Evolutionary conservation across 106 monocot genomes (phyloP).

Genomic region (Acorus calamus): DNA sequence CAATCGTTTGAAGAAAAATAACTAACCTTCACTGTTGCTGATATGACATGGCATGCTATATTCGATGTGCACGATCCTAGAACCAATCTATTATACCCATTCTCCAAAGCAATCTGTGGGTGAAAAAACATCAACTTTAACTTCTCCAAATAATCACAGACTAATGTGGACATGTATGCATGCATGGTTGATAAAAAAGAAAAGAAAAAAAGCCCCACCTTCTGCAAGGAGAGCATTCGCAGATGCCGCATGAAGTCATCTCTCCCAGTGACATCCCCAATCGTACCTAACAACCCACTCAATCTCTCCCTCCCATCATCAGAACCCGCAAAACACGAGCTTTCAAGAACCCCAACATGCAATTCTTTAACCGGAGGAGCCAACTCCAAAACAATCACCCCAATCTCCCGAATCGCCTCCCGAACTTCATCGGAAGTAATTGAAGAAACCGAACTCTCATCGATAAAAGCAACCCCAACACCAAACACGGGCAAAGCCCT

Average conservation of each 20-base stretch:
- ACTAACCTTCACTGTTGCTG: conserved; percentile 86
- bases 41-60: conserved; percentile 71
- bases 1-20: not conserved
- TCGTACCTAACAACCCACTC: conserved; percentile 29
- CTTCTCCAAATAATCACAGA: too few relatives aligned
- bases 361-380: conserved; percentile 46
- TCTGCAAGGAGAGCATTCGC: conserved; percentile 70
- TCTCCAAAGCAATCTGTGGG: conserved; percentile 73
- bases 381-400: conserved; percentile 39
- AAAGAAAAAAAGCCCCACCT: conserved; percentile 31
- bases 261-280: conserved; percentile 74
- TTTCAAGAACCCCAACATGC: conserved; percentile 55
- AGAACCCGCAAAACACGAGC: conserved; percentile 20
- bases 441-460: conserved; percentile 40
- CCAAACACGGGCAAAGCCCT: conserved; percentile 78
- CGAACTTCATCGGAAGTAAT: conserved; percentile 18
- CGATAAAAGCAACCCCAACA: conserved; percentile 79
- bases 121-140: too few relatives aligned
- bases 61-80: conserved; percentile 72
- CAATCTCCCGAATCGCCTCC: conserved; percentile 44
- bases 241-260: conserved; percentile 71
- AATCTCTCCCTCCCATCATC: conserved; percentile 27
- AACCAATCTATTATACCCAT: conserved; percentile 67
- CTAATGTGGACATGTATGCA: too few relatives aligned
- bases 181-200: not conserved